Evolutionary conservation across 2,329 filamentous ascomycete species (phyloP).

Genomic region (Talaromyces amestolkiae): DNA sequence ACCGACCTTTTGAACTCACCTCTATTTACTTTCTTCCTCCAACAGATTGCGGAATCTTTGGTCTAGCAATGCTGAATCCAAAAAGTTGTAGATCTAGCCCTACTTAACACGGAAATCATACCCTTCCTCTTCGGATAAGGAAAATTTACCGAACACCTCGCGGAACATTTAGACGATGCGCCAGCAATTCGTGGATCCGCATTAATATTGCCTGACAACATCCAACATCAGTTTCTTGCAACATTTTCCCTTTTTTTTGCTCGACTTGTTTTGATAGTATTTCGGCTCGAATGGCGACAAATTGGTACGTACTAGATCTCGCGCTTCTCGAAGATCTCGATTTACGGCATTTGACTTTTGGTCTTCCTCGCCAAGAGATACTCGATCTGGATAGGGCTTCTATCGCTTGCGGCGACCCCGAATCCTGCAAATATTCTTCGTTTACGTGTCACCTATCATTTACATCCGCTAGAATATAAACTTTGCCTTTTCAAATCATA

Average conservation of each 20-base stretch:
- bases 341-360: neutral
- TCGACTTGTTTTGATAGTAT: neutral
- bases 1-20: neutral
- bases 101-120: neutral
- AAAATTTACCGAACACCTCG: neutral
- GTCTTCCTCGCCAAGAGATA: neutral
- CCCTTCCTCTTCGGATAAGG: neutral
- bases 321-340: neutral
- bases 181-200: neutral
- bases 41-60: neutral
- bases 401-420: neutral
- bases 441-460: neutral
- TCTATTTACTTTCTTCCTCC: neutral
- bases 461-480: neutral
- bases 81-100: neutral
- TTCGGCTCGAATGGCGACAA: neutral
- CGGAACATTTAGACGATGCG: neutral
- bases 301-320: neutral
- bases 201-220: neutral
- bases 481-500: neutral
- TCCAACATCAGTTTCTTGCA: neutral
- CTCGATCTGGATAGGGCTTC: neutral
- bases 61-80: neutral
- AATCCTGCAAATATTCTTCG: neutral
- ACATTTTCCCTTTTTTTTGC: neutral